These are phyloP conservation scores for Debaryomyces psychrophilus DNA, from an alignment of 1,139 yeast species.

Conservation along the genomic window DNA sequence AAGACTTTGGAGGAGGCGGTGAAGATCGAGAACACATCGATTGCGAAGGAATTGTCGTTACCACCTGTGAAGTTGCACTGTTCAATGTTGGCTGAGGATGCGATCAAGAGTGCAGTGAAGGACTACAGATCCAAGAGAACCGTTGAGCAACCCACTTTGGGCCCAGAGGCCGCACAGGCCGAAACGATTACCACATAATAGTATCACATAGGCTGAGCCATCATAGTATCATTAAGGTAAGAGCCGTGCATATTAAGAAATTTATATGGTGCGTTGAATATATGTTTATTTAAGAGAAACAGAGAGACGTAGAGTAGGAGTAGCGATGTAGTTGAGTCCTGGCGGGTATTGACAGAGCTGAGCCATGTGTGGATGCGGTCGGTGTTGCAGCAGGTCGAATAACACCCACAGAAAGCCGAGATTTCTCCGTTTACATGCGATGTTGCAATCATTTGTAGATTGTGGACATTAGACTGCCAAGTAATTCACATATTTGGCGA, in stretches of 20 bases:
- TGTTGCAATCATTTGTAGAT: not conserved
- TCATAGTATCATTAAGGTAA: too few relatives aligned
- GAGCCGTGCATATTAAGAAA: constrained; percentile 3
- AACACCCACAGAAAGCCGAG: not conserved
- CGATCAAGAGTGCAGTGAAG: constrained; percentile 94
- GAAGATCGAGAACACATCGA: constrained; percentile 84
- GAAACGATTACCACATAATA: constrained; percentile 18
- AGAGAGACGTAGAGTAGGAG: not conserved
- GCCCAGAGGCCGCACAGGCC: constrained; percentile 43
- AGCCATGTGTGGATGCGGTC: not conserved
- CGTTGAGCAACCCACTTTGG: constrained; percentile 50
- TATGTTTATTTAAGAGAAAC: not conserved
- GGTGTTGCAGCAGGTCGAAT: not conserved
- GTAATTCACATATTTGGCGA: constrained; percentile 27
- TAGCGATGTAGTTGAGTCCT: too few relatives aligned
- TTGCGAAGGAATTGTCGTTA: constrained; percentile 88
- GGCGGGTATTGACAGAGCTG: not conserved
- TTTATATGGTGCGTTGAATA: constrained; percentile 1
- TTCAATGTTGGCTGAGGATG: constrained; percentile 98
- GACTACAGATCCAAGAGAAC: constrained; percentile 82
- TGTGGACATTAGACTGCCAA: not conserved
- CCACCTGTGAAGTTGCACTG: constrained; percentile 98
- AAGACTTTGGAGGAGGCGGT: constrained; percentile 94
- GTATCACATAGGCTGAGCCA: not conserved
- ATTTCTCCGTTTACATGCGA: not conserved